Evolutionary conservation across 805 yeast genomes (phyloP), one percentile per base, ranked within the genome.

Genomic region (Lipomyces sp.): DNA sequence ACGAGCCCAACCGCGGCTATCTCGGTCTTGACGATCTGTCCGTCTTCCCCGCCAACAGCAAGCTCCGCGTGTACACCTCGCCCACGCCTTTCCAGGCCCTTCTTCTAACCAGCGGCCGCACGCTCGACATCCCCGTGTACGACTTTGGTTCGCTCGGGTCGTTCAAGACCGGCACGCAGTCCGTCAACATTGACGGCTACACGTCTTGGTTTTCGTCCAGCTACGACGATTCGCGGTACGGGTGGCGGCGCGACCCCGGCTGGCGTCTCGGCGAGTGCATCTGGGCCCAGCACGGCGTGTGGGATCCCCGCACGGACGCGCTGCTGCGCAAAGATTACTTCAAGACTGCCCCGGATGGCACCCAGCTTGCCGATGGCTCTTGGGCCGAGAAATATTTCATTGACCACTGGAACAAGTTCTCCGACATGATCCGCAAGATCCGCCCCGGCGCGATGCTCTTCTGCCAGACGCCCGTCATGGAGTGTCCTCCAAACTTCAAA

Each of bases 1-100:
- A 90, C 65, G 97, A 90, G 65, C 96, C 96, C 5, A 84, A 80
- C 60, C 65, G 73, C 45, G 97, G 97, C 0, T 75, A 82, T 45
- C 74, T 84, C 37, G 95, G 93, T 0, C 74, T 75, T 43, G 68
- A 69, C 2, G 75, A 86, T 63, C 67, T 90, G 28, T 71, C 71
- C 8, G 60, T 59, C 1, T 64, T 82, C 19, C 90, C 74, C 4
- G 70, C 70, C 3, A 58, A 58, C 13, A 86, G 85, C 61, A 82
- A 82, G 49, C 74, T 91, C 43, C 77, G 84, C 50, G 74, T 88
- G 2, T 91, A 90, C 2, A 81, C 91, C 0, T 80, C 89, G 0
- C 98, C 98, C 0, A 84, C 95, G 0, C 82, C 83, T 0, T 80
- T 81, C 56, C 85, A 91, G 68, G 70, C 84, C 2, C 72, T 91